Evolutionary conservation across 2,329 filamentous ascomycete genomes (phyloP).

Genomic region (Arthrobotrys musiformis): DNA sequence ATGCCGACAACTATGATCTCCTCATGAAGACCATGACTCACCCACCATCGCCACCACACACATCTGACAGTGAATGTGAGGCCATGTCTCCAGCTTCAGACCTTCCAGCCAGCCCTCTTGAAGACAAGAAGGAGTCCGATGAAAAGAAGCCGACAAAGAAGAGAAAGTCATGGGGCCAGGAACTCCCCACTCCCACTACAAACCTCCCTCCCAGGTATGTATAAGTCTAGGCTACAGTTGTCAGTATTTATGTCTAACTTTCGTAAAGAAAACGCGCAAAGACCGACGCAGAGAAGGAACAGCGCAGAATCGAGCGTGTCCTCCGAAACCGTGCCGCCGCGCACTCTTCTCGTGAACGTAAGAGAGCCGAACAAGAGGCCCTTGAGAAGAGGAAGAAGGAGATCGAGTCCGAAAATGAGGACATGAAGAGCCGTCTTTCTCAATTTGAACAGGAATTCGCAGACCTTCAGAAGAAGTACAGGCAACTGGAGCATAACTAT

Average conservation of each 20-base stretch:
- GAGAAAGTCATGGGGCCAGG: slow-evolving; percentile 98
- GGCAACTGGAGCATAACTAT: slow-evolving; percentile 63
- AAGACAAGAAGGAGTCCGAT: slow-evolving; percentile 36
- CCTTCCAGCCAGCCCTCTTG: slow-evolving; percentile 12
- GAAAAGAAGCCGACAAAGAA: slow-evolving; percentile 87
- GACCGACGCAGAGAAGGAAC: slow-evolving; percentile 98
- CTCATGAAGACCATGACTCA: slow-evolving; percentile 45
- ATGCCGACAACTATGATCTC: slow-evolving; percentile 47
- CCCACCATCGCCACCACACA: slow-evolving; percentile 39
- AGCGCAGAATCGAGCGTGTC: slow-evolving; percentile 95
- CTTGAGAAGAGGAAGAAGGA: slow-evolving; percentile 74
- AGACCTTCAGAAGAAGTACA: slow-evolving; percentile 66
- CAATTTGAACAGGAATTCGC: slow-evolving; percentile 70
- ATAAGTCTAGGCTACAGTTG: too few species aligned
- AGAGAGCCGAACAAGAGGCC: slow-evolving; percentile 87
- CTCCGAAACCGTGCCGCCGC: slow-evolving; percentile 95
- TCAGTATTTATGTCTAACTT: too few species aligned
- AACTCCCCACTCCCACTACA: slow-evolving; percentile 95
- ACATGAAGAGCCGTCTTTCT: slow-evolving; percentile 73
- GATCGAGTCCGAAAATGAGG: slow-evolving; percentile 77
- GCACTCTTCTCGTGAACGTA: slow-evolving; percentile 94
- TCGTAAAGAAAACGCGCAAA: slow-evolving; percentile 86
- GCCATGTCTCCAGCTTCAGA: slow-evolving; percentile 29
- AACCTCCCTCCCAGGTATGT: slow-evolving; percentile 87
- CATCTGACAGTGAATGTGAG: slow-evolving; percentile 43